Percentiles rank a stretch among this genome's conserved stretches.
phyloP scores from a whole-genome alignment of 495 filamentous ascomycete genomes.

The Penicillium cinerascens region DNA sequence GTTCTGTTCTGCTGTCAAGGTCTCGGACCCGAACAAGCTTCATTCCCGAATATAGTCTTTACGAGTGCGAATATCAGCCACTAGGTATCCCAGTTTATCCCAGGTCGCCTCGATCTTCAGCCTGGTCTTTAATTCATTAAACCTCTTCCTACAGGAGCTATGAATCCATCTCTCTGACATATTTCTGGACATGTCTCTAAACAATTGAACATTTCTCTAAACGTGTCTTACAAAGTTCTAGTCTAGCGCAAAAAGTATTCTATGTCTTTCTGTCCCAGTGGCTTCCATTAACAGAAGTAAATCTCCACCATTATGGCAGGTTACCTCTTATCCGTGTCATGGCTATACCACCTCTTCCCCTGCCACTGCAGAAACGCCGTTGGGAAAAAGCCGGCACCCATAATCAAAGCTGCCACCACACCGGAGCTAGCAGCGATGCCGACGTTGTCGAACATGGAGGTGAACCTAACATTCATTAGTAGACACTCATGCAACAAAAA shows the following conservation, averaged over 20 bases:
- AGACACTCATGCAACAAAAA: not conserved
- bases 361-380: conserved; percentile 38
- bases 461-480: conserved; percentile 33
- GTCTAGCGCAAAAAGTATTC: no score
- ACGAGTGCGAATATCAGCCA: no score
- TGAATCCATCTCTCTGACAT: no score
- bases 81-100: no score
- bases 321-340: not conserved
- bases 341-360: conserved; percentile 19
- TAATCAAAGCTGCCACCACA: conserved; percentile 37
- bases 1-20: not conserved
- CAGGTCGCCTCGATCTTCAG: no score
- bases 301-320: not conserved
- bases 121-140: no score
- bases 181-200: no score
- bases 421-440: conserved; percentile 45
- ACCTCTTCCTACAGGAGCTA: no score
- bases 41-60: not conserved
- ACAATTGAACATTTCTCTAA: no score
- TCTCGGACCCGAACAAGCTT: not conserved
- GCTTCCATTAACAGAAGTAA: no score
- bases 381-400: conserved; percentile 44
- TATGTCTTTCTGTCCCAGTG: no score
- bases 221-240: no score
- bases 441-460: conserved; percentile 47